Percentiles rank a stretch among this genome's conserved stretches.
Conservation (phyloP, 441 rosid species). For the Theobroma grandiflorum region DNA sequence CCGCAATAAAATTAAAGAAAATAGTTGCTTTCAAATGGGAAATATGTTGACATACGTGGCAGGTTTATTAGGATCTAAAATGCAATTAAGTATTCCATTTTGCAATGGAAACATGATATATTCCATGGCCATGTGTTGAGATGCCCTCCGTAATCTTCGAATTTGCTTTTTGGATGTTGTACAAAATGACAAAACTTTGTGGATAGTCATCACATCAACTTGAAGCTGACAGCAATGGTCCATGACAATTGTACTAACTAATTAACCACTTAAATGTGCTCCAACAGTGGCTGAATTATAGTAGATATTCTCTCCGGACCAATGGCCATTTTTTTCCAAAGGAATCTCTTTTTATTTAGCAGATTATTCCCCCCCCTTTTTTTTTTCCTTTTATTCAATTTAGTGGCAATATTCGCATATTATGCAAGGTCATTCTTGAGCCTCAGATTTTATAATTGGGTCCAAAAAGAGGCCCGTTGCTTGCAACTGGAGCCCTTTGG, state of each 20-base stretch:
- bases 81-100: not conserved
- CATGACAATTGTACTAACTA: not conserved
- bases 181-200: not conserved
- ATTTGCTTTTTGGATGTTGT: constrained; percentile 6
- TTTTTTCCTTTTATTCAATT: too few species aligned
- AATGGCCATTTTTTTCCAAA: not conserved
- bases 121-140: not conserved
- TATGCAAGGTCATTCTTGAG: too few species aligned
- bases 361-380: too few species aligned
- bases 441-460: not conserved
- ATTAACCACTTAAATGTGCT: not conserved
- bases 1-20: too few species aligned
- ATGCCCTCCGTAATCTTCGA: not conserved
- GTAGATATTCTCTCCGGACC: not conserved
- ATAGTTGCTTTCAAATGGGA: too few species aligned
- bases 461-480: not conserved
- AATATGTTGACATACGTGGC: too few species aligned
- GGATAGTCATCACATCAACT: not conserved
- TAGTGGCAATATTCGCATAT: too few species aligned
- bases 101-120: not conserved
- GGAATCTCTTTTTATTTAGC: not conserved
- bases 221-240: constrained; percentile 17
- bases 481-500: not conserved
- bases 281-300: not conserved
- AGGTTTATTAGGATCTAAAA: too few species aligned